phyloP scores from a whole-genome alignment of 83 land plant genomes.

The Diphasiastrum complanatum region DNA sequence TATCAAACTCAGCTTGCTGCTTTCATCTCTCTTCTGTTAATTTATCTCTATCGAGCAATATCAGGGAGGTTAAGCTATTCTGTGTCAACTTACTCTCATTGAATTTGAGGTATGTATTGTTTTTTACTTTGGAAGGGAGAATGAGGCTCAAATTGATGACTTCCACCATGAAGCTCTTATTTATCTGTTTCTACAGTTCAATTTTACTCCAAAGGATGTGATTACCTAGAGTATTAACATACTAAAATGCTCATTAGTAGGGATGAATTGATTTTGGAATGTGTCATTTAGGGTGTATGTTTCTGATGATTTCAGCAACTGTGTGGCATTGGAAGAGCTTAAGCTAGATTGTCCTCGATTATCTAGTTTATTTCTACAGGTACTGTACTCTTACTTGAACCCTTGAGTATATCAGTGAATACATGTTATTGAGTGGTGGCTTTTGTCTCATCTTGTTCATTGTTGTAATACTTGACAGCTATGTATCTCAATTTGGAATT shows the following conservation, averaged over 20 bases:
- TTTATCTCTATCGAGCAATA: slow-evolving; percentile 5
- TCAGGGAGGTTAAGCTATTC: neutral
- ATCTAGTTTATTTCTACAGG: slow-evolving; percentile 6
- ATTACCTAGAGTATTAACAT: neutral
- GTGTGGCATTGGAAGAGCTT: neutral
- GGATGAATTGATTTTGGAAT: neutral
- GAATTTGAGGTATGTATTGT: slow-evolving; percentile 9
- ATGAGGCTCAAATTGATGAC: too few relatives aligned
- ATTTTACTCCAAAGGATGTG: neutral
- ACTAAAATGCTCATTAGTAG: too few relatives aligned
- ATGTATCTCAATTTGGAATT: too few relatives aligned
- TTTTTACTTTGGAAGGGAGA: neutral
- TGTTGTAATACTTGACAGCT: too few relatives aligned
- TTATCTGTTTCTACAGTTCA: neutral
- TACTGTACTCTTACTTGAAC: too few relatives aligned
- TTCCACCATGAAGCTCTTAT: neutral
- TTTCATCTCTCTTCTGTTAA: neutral
- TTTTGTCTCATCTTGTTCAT: too few relatives aligned
- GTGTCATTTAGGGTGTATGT: neutral
- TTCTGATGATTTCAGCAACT: slow-evolving; percentile 3
- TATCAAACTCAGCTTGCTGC: neutral
- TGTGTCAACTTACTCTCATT: slow-evolving; percentile 2
- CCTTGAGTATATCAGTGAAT: too few relatives aligned
- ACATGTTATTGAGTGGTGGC: too few relatives aligned
- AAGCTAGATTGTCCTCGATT: slow-evolving; percentile 12